A percentile compares a stretch with the other conserved stretches of the same genome.
phyloP scores from a whole-genome alignment of 2,329 filamentous ascomycete species.

The Aureobasidium mangrovei region DNA sequence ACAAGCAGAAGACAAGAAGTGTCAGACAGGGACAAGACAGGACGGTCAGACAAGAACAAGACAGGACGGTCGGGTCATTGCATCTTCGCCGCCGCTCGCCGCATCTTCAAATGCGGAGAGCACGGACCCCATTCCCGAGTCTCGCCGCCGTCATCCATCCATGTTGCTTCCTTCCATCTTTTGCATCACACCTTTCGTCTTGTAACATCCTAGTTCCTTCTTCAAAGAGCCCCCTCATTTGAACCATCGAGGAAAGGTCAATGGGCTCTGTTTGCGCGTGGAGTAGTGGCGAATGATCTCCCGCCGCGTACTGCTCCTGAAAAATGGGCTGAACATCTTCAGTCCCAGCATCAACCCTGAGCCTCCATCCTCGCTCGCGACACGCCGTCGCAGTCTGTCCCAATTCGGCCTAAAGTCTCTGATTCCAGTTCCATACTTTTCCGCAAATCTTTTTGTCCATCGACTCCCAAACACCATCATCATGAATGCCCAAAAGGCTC shows the following conservation, averaged over 20 bases:
- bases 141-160: constrained; percentile 1
- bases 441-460: neutral
- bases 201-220: neutral
- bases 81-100: constrained; percentile 3
- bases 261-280: neutral
- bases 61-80: neutral
- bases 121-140: neutral
- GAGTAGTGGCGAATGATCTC: neutral
- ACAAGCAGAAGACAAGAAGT: no score
- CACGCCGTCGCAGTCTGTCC: no score
- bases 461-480: neutral
- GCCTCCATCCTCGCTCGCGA: neutral
- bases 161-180: neutral
- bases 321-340: neutral
- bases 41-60: no score
- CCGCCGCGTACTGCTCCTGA: neutral
- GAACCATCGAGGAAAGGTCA: neutral
- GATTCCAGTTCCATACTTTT: no score
- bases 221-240: no score
- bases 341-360: no score
- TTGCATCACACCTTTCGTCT: neutral
- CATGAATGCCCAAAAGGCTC: neutral
- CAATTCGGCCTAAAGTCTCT: no score
- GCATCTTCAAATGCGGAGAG: neutral
- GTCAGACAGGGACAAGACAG: no score